Conservation (phyloP, 169 alveolate species). For the Cryptosporidium tyzzeri region DNA sequence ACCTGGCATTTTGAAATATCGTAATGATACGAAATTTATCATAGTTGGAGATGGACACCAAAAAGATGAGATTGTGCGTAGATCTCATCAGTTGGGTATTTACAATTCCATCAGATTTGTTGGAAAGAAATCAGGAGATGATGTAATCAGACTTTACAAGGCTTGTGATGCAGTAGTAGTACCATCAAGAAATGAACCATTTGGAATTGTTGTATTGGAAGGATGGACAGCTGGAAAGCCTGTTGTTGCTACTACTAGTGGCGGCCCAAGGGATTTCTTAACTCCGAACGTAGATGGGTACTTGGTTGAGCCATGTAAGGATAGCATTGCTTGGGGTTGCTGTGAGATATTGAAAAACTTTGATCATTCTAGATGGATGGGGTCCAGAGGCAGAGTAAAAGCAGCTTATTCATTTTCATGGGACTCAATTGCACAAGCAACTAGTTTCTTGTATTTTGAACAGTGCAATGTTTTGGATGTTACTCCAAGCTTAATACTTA, state of each 20-base stretch:
- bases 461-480: slow-evolving; percentile 78
- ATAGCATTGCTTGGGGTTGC: slow-evolving; percentile 84
- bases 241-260: slow-evolving; percentile 85
- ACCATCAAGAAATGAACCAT: slow-evolving; percentile 85
- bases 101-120: slow-evolving; percentile 73
- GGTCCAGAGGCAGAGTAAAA: slow-evolving; percentile 80
- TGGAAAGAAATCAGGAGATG: slow-evolving; percentile 75
- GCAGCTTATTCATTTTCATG: slow-evolving; percentile 82
- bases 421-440: slow-evolving; percentile 80
- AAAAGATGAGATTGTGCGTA: slow-evolving; percentile 80
- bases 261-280: slow-evolving; percentile 86
- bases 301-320: slow-evolving; percentile 84
- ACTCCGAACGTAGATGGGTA: slow-evolving; percentile 80
- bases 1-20: slow-evolving; percentile 67
- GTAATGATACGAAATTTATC: slow-evolving; percentile 84
- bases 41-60: slow-evolving; percentile 87
- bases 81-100: slow-evolving; percentile 82
- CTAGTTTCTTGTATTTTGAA: slow-evolving; percentile 79
- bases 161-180: slow-evolving; percentile 86
- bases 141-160: slow-evolving; percentile 81
- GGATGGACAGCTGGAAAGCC: slow-evolving; percentile 86
- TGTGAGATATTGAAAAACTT: slow-evolving; percentile 81
- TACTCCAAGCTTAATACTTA: slow-evolving; percentile 62
- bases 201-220: slow-evolving; percentile 86
- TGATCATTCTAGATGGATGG: slow-evolving; percentile 83